Percentiles rank a stretch among this genome's conserved stretches.
phyloP scores from a whole-genome alignment of 768 basidiomycete genomes.

The Mycena latifolia region DNA sequence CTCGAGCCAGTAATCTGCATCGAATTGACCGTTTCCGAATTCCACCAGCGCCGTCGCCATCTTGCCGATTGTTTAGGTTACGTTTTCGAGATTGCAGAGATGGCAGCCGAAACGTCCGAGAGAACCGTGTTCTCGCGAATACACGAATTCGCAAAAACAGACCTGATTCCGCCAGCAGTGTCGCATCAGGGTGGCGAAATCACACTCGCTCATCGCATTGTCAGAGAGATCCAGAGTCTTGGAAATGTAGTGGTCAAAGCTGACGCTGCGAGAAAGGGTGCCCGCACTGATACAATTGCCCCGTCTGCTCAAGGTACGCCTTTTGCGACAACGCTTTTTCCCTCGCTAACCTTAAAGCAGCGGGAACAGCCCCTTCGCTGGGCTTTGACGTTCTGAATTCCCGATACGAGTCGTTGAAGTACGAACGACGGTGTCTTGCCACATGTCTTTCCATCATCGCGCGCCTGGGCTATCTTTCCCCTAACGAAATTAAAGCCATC shows the following conservation, averaged over 20 bases:
- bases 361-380: slow-evolving; percentile 60
- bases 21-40: slow-evolving; percentile 75
- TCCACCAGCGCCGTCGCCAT: slow-evolving; percentile 76
- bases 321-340: background rate
- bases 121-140: slow-evolving; percentile 65
- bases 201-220: slow-evolving; percentile 66
- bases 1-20: slow-evolving; percentile 66
- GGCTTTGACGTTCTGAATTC: slow-evolving; percentile 77
- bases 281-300: slow-evolving; percentile 68
- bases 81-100: slow-evolving; percentile 73
- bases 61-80: slow-evolving; percentile 78
- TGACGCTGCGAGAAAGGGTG: slow-evolving; percentile 71
- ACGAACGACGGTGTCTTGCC: slow-evolving; percentile 78
- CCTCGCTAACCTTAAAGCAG: slow-evolving; percentile 10
- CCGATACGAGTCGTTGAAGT: slow-evolving; percentile 78
- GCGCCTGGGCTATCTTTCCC: slow-evolving; percentile 70
- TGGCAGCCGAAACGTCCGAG: slow-evolving; percentile 54
- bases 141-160: slow-evolving; percentile 64
- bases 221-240: slow-evolving; percentile 73
- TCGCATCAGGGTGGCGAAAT: slow-evolving; percentile 47
- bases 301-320: slow-evolving; percentile 69
- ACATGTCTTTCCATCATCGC: slow-evolving; percentile 73
- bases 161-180: slow-evolving; percentile 59
- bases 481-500: slow-evolving; percentile 70
- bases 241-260: slow-evolving; percentile 66